A percentile compares a stretch with the other conserved stretches of the same genome.
Conservation (phyloP, 2,329 filamentous ascomycete genomes). For the Parascedosporium putredinis region DNA sequence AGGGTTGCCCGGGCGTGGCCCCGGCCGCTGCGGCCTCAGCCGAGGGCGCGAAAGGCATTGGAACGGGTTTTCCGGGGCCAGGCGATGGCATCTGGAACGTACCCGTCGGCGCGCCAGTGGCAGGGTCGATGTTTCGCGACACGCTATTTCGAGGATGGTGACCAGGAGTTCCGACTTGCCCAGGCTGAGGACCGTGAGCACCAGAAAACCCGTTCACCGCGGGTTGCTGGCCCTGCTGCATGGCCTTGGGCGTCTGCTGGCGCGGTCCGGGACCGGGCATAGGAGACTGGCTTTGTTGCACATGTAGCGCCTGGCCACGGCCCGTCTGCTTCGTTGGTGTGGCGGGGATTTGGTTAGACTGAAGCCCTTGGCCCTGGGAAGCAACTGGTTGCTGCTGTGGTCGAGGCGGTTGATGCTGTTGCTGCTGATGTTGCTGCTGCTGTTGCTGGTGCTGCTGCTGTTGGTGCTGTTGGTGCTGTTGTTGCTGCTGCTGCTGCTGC, state of each 20-base stretch:
- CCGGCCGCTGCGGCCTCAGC: background rate
- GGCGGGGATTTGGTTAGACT: constrained; percentile 17
- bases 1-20: background rate
- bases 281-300: constrained; percentile 19
- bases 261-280: constrained; percentile 3
- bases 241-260: constrained; percentile 16
- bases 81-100: constrained; percentile 32
- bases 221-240: constrained; percentile 27
- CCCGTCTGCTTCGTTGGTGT: constrained; percentile 15
- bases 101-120: constrained; percentile 10
- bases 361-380: constrained; percentile 16
- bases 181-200: constrained; percentile 18
- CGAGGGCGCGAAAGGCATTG: background rate
- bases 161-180: constrained; percentile 8
- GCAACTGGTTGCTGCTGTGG: too few species aligned
- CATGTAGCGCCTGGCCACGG: constrained; percentile 4
- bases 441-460: constrained; percentile 22
- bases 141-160: constrained; percentile 38
- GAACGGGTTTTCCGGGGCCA: background rate
- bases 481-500: constrained; percentile 21
- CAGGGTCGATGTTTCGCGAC: constrained; percentile 39
- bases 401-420: constrained; percentile 24
- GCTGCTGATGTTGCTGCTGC: constrained; percentile 26
- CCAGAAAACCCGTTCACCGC: constrained; percentile 27
- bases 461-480: constrained; percentile 28